Conservation (phyloP, 2,329 filamentous ascomycete species). For the Triangularia verruculosa region DNA sequence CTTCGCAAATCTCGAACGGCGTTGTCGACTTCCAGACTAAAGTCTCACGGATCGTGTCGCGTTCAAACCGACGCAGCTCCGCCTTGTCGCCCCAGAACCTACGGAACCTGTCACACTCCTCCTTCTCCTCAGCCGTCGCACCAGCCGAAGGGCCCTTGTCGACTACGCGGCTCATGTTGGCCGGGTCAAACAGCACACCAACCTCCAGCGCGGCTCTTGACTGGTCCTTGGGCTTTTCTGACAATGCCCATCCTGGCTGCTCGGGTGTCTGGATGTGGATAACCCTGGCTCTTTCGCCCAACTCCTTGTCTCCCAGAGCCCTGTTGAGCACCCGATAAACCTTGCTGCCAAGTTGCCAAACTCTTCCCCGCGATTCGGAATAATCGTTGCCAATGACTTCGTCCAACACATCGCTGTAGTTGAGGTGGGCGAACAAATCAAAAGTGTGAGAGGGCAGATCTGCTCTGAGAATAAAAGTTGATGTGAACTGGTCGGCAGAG, state of each 20-base stretch:
- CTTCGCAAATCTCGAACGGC: constrained; percentile 66
- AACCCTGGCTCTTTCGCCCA: constrained; percentile 72
- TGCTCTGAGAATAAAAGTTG: constrained; percentile 71
- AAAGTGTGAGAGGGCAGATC: constrained; percentile 54
- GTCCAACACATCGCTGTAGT: constrained; percentile 13
- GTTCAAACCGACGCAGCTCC: constrained; percentile 89
- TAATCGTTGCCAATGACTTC: constrained; percentile 7
- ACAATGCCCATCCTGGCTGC: constrained; percentile 45
- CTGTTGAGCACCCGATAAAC: constrained; percentile 63
- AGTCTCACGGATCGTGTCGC: constrained; percentile 90
- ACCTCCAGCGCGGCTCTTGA: constrained; percentile 46
- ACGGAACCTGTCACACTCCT: constrained; percentile 76
- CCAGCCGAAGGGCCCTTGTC: constrained; percentile 73
- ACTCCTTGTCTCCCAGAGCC: constrained; percentile 70
- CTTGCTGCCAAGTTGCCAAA: constrained; percentile 50
- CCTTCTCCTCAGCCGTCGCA: constrained; percentile 69
- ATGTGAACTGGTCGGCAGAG: constrained; percentile 74
- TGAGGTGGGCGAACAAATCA: constrained; percentile 45
- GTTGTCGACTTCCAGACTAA: constrained; percentile 74
- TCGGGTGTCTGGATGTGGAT: constrained; percentile 55
- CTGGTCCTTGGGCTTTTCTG: constrained; percentile 34
- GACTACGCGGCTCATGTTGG: constrained; percentile 70
- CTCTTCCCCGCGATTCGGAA: constrained; percentile 40
- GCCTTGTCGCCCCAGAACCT: constrained; percentile 94
- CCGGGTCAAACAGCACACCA: constrained; percentile 69